A percentile compares a stretch with the other conserved stretches of the same genome.
Evolutionary conservation across 2,329 filamentous ascomycete genomes (phyloP).

Genomic region (Pseudocercospora macadamiae): DNA sequence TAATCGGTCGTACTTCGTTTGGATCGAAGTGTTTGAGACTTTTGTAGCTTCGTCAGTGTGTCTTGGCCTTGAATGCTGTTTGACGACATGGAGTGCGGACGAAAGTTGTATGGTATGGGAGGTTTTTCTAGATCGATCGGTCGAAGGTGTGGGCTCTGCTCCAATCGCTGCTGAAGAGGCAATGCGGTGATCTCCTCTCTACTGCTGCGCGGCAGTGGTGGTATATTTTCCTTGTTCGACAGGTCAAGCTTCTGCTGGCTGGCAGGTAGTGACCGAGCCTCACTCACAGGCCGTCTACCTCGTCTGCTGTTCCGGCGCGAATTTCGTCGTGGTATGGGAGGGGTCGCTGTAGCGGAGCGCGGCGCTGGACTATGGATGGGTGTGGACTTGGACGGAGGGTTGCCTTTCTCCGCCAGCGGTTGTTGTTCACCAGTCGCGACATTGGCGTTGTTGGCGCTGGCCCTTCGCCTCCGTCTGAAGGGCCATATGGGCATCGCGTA

Average conservation of each 20-base stretch:
- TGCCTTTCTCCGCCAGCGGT: conserved; percentile 55
- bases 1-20: conserved; percentile 49
- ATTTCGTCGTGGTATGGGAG: conserved; percentile 6
- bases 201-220: conserved; percentile 34
- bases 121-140: conserved; percentile 44
- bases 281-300: background rate
- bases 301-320: conserved; percentile 8
- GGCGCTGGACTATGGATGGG: conserved; percentile 9
- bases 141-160: conserved; percentile 53
- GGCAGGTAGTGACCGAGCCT: conserved; percentile 13
- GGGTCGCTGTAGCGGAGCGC: conserved; percentile 30
- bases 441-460: conserved; percentile 14
- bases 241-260: conserved; percentile 15
- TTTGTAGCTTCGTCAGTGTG: conserved; percentile 17
- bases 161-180: conserved; percentile 44
- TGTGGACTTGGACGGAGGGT: conserved; percentile 11
- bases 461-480: conserved; percentile 69
- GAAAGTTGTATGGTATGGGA: conserved; percentile 50
- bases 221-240: conserved; percentile 30
- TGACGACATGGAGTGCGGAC: conserved; percentile 34
- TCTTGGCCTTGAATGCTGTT: conserved; percentile 33
- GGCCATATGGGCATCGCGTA: conserved; percentile 77
- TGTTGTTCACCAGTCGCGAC: conserved; percentile 37
- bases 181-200: conserved; percentile 53
- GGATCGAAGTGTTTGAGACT: conserved; percentile 39